Percentiles rank a stretch among this genome's conserved stretches.
These are phyloP conservation scores for Beauveria scarabaeidicola DNA, from an alignment of 2,329 filamentous ascomycete species.

Conservation along the genomic window DNA sequence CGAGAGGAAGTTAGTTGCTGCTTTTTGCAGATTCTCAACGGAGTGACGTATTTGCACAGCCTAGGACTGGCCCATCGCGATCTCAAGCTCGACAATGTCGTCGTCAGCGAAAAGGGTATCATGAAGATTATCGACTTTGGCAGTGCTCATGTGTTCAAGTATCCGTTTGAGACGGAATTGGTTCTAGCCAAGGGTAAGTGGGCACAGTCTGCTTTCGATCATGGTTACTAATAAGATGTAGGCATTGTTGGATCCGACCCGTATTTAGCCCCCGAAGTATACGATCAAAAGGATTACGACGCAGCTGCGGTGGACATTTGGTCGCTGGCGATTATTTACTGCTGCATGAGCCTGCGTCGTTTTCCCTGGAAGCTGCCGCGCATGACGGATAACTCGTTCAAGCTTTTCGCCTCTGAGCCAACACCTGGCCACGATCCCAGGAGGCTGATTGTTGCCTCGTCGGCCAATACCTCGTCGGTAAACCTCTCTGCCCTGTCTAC, in stretches of 20 bases:
- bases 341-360: constrained; percentile 90
- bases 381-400: constrained; percentile 87
- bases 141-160: constrained; percentile 92
- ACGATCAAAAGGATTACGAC: constrained; percentile 88
- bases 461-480: constrained; percentile 29
- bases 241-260: constrained; percentile 77
- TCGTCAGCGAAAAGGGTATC: constrained; percentile 90
- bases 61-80: constrained; percentile 94
- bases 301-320: constrained; percentile 92
- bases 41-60: constrained; percentile 87
- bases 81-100: constrained; percentile 94
- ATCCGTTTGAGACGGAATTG: constrained; percentile 78
- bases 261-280: constrained; percentile 93
- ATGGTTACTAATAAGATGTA: constrained; percentile 18
- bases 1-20: constrained; percentile 84
- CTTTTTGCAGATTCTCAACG: constrained; percentile 89
- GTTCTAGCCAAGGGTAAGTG: constrained; percentile 30
- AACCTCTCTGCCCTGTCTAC: constrained; percentile 31
- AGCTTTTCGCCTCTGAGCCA: constrained; percentile 80
- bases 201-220: background rate
- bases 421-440: constrained; percentile 61
- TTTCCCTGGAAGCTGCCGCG: constrained; percentile 97
- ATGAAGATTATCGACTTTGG: constrained; percentile 99
- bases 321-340: constrained; percentile 97
- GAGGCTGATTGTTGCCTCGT: constrained; percentile 38